phyloP scores from a whole-genome alignment of 192 early-diverging fungal species.

The Haplosporangium gracile region DNA sequence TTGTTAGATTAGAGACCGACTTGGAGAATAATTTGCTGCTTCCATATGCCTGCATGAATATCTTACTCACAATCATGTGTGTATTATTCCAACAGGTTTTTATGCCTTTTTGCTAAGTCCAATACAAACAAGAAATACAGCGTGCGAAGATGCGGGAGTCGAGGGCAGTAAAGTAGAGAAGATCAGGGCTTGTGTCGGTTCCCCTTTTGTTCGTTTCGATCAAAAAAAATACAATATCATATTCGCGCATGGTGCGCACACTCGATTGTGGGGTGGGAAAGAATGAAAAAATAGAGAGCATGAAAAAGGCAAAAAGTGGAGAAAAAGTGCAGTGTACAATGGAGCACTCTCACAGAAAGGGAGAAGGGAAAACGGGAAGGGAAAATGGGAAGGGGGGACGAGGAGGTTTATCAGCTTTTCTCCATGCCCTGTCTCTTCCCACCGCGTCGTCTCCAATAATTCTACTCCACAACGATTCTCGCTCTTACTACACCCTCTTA shows the following conservation, averaged over 20 bases:
- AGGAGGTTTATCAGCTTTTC: not conserved
- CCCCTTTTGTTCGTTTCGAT: not conserved
- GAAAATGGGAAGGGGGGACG: not conserved
- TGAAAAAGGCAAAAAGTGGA: not conserved
- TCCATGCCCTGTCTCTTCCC: not conserved
- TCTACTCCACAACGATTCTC: not conserved
- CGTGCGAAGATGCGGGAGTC: not conserved
- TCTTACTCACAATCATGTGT: not conserved
- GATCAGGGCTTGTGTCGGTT: no score
- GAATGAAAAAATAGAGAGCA: not conserved
- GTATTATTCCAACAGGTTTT: no score
- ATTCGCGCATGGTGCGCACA: not conserved
- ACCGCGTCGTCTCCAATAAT: not conserved
- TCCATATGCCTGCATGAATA: constrained; percentile 7
- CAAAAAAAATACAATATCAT: not conserved
- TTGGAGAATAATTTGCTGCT: not conserved
- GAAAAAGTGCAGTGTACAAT: not conserved
- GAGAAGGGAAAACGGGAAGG: not conserved
- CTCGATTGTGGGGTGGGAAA: not conserved
- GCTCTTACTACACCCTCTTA: not conserved
- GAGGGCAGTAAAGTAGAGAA: not conserved
- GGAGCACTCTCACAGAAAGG: not conserved
- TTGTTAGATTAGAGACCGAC: not conserved
- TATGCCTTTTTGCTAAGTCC: no score
- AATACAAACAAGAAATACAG: not conserved